phyloP scores from a whole-genome alignment of 371 early-diverging fungal species.

The Mucor sp. region DNA sequence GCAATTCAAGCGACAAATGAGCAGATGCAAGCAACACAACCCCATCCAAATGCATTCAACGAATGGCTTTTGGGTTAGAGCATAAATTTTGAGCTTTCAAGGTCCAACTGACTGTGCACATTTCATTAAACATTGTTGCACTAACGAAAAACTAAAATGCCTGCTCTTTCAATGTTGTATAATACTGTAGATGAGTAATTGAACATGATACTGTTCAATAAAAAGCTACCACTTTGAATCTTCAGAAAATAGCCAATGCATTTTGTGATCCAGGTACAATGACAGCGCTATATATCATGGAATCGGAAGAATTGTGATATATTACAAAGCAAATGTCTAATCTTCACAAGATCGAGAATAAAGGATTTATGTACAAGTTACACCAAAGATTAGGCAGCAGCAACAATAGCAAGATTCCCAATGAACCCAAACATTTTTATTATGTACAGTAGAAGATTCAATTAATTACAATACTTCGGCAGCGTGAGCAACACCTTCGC shows the following conservation, averaged over 20 bases:
- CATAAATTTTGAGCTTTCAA: neutral
- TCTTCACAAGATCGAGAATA: neutral
- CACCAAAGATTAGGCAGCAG: neutral
- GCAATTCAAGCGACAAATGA: neutral
- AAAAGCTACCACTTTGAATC: neutral
- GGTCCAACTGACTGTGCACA: neutral
- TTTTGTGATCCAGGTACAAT: too few species aligned
- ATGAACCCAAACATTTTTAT: neutral
- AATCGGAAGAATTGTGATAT: neutral
- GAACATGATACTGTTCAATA: neutral
- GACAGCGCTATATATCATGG: neutral
- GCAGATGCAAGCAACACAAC: neutral
- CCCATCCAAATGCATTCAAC: neutral
- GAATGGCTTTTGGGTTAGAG: neutral
- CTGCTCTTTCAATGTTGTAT: neutral
- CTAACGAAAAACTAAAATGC: neutral
- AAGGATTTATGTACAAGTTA: neutral
- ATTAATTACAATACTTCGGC: constrained; percentile 37
- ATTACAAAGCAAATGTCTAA: neutral
- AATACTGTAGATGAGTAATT: too few species aligned
- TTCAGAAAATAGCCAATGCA: neutral
- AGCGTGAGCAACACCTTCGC: constrained; percentile 50
- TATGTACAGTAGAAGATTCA: neutral
- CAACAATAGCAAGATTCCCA: neutral
- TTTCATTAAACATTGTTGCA: neutral